Conservation (phyloP, 176 grass and related monocot genomes). For the Phragmites australis region DNA sequence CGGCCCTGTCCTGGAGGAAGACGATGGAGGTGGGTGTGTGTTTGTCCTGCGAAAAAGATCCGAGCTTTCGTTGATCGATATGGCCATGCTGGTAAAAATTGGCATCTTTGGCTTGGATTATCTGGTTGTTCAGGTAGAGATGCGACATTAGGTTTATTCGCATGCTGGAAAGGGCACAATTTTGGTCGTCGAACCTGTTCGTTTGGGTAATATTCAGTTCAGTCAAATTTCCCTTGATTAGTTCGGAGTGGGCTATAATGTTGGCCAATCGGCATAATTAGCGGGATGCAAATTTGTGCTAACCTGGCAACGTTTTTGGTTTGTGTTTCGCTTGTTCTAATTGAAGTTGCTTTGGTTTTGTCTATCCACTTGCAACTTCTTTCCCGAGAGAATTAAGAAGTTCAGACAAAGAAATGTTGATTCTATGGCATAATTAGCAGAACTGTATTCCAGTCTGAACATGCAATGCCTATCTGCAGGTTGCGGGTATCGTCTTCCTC, state of each 20-base stretch:
- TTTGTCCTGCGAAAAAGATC: neutral
- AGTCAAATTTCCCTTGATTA: neutral
- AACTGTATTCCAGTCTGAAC: neutral
- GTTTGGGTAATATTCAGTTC: slow-evolving; percentile 1
- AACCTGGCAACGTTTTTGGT: neutral
- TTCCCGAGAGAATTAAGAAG: neutral
- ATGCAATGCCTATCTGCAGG: neutral
- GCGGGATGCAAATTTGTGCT: too few species aligned
- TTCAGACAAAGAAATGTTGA: neutral
- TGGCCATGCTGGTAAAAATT: neutral
- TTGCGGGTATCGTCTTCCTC: slow-evolving; percentile 52
- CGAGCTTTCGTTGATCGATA: neutral
- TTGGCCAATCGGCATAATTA: too few species aligned
- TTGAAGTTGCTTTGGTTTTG: neutral
- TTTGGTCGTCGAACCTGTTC: neutral
- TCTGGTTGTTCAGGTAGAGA: slow-evolving; percentile 1
- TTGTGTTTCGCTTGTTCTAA: neutral
- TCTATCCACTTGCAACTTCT: neutral
- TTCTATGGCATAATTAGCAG: neutral
- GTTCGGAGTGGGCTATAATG: neutral
- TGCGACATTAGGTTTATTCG: neutral
- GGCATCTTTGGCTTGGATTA: neutral
- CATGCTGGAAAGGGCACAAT: neutral
- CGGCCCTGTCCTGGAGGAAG: neutral
- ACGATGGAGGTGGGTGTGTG: slow-evolving; percentile 23